Conservation (phyloP, 2,329 filamentous ascomycete genomes). For the Tolypocladium pustulatum region DNA sequence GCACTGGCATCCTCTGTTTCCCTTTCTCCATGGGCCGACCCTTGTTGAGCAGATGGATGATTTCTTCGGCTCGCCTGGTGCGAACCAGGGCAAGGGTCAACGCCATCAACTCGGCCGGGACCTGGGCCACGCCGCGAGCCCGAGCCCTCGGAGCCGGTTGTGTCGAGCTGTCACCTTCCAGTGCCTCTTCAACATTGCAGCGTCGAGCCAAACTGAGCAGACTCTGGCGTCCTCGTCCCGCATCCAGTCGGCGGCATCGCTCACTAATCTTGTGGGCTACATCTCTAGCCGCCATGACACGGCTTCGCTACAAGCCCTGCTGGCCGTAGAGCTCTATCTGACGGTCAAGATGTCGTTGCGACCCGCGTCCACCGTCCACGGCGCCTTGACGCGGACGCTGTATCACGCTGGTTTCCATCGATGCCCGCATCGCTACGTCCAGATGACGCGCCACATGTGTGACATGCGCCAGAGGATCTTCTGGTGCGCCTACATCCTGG, state of each 20-base stretch:
- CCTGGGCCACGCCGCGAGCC: slow-evolving; percentile 3
- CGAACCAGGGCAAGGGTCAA: not conserved
- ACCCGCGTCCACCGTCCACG: slow-evolving; percentile 35
- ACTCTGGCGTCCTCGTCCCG: slow-evolving; percentile 14
- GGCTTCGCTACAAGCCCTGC: slow-evolving; percentile 34
- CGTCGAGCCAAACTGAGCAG: slow-evolving; percentile 9
- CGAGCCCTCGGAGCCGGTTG: slow-evolving; percentile 24
- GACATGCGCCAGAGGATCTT: slow-evolving; percentile 28
- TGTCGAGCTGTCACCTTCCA: slow-evolving; percentile 31
- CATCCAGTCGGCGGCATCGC: slow-evolving; percentile 24
- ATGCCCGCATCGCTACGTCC: slow-evolving; percentile 37
- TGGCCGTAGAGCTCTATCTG: slow-evolving; percentile 37
- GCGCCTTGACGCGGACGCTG: slow-evolving; percentile 32
- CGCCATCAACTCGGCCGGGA: not conserved
- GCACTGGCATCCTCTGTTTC: slow-evolving; percentile 41
- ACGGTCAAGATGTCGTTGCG: slow-evolving; percentile 35
- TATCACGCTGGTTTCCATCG: slow-evolving; percentile 39
- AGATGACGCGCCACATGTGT: slow-evolving; percentile 22
- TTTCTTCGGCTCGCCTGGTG: not conserved
- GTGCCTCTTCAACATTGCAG: slow-evolving; percentile 39
- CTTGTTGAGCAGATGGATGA: slow-evolving; percentile 29
- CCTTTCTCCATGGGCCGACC: slow-evolving; percentile 38
- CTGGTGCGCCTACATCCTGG: slow-evolving; percentile 27
- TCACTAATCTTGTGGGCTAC: slow-evolving; percentile 24
- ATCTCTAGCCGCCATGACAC: slow-evolving; percentile 31